These are phyloP conservation scores for Yamadazyma atlantica DNA, from an alignment of 1,139 yeast species.

Conservation along the genomic window DNA sequence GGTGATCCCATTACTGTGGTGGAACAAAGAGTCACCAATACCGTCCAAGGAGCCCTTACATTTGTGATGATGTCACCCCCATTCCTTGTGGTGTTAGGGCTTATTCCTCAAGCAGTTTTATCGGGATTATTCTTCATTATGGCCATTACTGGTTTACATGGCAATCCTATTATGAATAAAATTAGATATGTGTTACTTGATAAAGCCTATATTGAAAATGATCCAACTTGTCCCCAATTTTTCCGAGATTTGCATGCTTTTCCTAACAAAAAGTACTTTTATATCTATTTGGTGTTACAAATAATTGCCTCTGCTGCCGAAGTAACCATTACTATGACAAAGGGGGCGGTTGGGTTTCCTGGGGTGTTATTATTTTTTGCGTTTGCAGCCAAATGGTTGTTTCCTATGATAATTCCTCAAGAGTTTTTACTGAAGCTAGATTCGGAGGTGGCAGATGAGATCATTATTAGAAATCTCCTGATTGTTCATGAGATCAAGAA, in stretches of 20 bases:
- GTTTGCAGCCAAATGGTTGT: constrained; percentile 64
- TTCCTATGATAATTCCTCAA: constrained; percentile 63
- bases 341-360: constrained; percentile 95
- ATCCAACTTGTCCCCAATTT: constrained; percentile 35
- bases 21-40: constrained; percentile 85
- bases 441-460: constrained; percentile 63
- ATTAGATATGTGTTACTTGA: constrained; percentile 69
- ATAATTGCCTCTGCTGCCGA: constrained; percentile 74
- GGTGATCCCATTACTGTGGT: constrained; percentile 61
- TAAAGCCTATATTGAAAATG: constrained; percentile 35
- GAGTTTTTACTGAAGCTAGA: constrained; percentile 67
- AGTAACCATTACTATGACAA: constrained; percentile 81
- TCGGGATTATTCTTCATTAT: constrained; percentile 91
- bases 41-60: constrained; percentile 79
- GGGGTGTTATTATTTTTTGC: constrained; percentile 64
- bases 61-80: constrained; percentile 91
- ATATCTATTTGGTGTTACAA: constrained; percentile 57
- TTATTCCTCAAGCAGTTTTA: constrained; percentile 91
- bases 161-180: constrained; percentile 62
- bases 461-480: constrained; percentile 14
- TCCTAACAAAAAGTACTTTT: constrained; percentile 49
- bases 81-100: constrained; percentile 70
- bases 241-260: constrained; percentile 33
- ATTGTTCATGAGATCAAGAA: constrained; percentile 12
- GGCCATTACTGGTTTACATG: constrained; percentile 81